Evolutionary conservation across 2,329 filamentous ascomycete genomes (phyloP).

Genomic region (Annulohypoxylon truncatum): DNA sequence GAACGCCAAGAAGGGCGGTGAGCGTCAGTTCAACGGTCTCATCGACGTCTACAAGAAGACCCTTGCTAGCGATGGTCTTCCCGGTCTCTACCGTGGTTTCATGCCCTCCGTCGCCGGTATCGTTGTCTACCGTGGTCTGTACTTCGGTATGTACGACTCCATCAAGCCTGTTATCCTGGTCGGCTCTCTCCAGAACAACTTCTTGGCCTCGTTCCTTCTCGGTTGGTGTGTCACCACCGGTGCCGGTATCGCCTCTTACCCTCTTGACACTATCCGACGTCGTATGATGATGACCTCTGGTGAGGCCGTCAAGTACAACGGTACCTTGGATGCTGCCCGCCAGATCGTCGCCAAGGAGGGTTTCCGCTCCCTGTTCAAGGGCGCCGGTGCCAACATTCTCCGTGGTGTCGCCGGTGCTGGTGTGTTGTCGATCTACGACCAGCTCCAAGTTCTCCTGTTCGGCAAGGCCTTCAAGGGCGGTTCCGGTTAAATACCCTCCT

Average conservation of each 20-base stretch:
- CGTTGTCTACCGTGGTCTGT: constrained; percentile 99
- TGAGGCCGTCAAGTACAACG: constrained; percentile 99
- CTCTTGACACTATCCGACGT: constrained; percentile 99
- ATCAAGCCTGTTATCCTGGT: constrained; percentile 98
- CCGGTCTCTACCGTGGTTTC: constrained; percentile 99
- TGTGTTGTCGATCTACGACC: constrained; percentile 99
- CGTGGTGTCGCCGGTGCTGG: constrained; percentile 99
- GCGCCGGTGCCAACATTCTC: constrained; percentile 99
- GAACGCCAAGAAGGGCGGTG: constrained; percentile 95
- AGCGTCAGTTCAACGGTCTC: constrained; percentile 99
- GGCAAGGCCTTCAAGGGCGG: constrained; percentile 96
- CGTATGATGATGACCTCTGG: constrained; percentile 99
- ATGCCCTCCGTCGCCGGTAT: constrained; percentile 99
- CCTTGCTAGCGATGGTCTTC: constrained; percentile 96
- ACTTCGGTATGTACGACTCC: constrained; percentile 99
- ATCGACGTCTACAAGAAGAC: constrained; percentile 99
- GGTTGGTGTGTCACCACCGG: constrained; percentile 99
- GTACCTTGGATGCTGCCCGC: constrained; percentile 91
- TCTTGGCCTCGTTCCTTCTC: constrained; percentile 98
- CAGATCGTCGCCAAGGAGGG: constrained; percentile 99
- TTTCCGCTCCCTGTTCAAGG: constrained; percentile 99
- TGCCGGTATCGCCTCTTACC: constrained; percentile 99
- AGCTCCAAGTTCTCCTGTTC: constrained; percentile 99
- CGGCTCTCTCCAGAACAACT: constrained; percentile 94
- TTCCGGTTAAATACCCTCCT: constrained; percentile 60